Percentiles rank a stretch among this genome's conserved stretches.
Evolutionary conservation across 2,329 filamentous ascomycete species (phyloP).

Genomic region (Pyrenophora teres): DNA sequence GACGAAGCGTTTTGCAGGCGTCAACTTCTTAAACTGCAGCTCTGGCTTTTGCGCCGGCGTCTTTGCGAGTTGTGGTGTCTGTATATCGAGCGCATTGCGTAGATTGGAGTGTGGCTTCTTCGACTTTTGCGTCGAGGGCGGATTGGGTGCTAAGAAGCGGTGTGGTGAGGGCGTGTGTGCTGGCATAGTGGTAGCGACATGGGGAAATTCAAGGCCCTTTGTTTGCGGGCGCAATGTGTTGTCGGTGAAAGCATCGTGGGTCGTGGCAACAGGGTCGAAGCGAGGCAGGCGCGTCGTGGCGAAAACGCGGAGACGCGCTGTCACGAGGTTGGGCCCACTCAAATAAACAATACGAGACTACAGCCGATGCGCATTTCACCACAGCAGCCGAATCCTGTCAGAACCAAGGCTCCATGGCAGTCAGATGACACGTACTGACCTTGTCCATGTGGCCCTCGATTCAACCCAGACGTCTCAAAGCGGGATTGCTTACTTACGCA

Average conservation of each 20-base stretch:
- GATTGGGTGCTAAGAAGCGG: conserved; percentile 37
- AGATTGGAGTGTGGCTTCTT: conserved; percentile 33
- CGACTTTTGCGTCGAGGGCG: conserved; percentile 21
- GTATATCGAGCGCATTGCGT: conserved; percentile 25
- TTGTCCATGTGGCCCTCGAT: too few relatives aligned
- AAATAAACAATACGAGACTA: too few relatives aligned
- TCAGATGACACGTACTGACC: too few relatives aligned
- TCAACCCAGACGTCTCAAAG: too few relatives aligned
- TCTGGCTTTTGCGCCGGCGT: neutral
- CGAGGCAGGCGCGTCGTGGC: neutral
- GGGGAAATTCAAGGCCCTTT: neutral
- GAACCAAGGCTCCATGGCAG: too few relatives aligned
- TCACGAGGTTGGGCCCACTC: conserved; percentile 11
- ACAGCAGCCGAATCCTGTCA: too few relatives aligned
- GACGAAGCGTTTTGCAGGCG: conserved; percentile 43
- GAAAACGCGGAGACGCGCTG: conserved; percentile 20
- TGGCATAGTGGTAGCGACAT: conserved; percentile 28
- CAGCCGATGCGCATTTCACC: too few relatives aligned
- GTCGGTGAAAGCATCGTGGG: conserved; percentile 4
- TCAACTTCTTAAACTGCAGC: conserved; percentile 23
- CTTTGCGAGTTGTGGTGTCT: conserved; percentile 8
- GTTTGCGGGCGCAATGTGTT: neutral
- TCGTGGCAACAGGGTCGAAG: neutral
- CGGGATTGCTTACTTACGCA: too few relatives aligned
- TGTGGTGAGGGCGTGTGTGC: conserved; percentile 40